Conservation (phyloP, 257 asterid genomes). For the Gentiana dahurica region DNA sequence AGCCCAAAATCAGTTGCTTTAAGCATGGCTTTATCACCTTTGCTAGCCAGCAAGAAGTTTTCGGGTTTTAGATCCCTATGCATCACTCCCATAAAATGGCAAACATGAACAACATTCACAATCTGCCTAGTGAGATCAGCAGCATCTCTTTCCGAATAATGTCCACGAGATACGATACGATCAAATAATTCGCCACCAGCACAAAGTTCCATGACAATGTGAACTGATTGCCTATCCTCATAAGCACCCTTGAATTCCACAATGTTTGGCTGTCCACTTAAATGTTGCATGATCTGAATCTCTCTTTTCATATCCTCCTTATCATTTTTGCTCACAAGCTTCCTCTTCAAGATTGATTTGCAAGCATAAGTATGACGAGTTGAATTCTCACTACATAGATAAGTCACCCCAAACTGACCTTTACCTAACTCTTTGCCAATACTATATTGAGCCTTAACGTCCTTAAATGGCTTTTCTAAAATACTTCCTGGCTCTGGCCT, state of each 20-base stretch:
- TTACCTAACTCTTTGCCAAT: conserved; percentile 63
- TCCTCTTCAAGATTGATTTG: conserved; percentile 70
- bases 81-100: conserved; percentile 88
- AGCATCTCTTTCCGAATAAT: conserved; percentile 72
- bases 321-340: conserved; percentile 56
- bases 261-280: conserved; percentile 77
- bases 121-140: conserved; percentile 68
- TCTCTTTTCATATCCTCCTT: conserved; percentile 81
- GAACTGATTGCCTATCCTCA: conserved; percentile 68
- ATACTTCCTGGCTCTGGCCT: conserved; percentile 43
- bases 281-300: conserved; percentile 73
- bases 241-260: conserved; percentile 76
- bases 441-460: conserved; percentile 40
- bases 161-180: conserved; percentile 70
- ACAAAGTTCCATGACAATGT: conserved; percentile 77
- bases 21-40: conserved; percentile 55
- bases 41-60: conserved; percentile 72
- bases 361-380: conserved; percentile 54
- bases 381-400: conserved; percentile 43
- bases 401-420: conserved; percentile 82
- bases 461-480: conserved; percentile 53
- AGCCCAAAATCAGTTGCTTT: conserved; percentile 88
- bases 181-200: conserved; percentile 83
- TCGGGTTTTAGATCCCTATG: conserved; percentile 93
- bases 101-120: conserved; percentile 75